These are phyloP conservation scores for Jatropha podagrica DNA, from an alignment of 441 rosid genomes.

Conservation along the genomic window DNA sequence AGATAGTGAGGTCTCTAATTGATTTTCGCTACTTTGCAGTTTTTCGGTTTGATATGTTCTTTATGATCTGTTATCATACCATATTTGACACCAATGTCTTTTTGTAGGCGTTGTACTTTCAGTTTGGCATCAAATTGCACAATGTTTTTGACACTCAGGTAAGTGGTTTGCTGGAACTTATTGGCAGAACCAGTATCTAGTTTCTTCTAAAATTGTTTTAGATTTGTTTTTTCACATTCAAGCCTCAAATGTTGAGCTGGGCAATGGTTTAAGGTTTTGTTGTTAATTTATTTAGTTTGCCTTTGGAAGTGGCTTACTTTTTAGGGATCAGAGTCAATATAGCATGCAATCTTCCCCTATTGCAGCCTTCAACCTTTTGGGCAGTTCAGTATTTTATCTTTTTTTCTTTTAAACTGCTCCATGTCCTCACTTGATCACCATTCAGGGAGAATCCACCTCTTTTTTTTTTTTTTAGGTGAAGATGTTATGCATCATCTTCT, in stretches of 20 bases:
- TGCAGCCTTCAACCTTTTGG: not conserved
- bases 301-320: not conserved
- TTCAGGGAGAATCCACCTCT: not conserved
- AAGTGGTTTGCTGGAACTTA: conserved; percentile 19
- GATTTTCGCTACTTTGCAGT: conserved; percentile 25
- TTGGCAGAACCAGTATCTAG: not conserved
- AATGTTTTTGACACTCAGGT: conserved; percentile 95
- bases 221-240: not conserved
- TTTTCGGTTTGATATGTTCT: conserved; percentile 17
- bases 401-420: not conserved
- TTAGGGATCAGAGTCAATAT: not conserved
- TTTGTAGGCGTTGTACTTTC: conserved; percentile 80
- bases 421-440: not conserved
- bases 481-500: not conserved
- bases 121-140: conserved; percentile 82
- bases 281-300: not conserved
- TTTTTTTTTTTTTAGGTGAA: not conserved
- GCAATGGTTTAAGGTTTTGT: not conserved
- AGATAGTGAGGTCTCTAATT: conserved; percentile 85
- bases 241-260: not conserved
- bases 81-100: conserved; percentile 18
- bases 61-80: not conserved
- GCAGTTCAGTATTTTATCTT: not conserved
- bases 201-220: conserved; percentile 2
- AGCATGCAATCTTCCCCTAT: not conserved